Evolutionary conservation across 768 basidiomycete genomes (phyloP).

Genomic region (Mycena galopus): DNA sequence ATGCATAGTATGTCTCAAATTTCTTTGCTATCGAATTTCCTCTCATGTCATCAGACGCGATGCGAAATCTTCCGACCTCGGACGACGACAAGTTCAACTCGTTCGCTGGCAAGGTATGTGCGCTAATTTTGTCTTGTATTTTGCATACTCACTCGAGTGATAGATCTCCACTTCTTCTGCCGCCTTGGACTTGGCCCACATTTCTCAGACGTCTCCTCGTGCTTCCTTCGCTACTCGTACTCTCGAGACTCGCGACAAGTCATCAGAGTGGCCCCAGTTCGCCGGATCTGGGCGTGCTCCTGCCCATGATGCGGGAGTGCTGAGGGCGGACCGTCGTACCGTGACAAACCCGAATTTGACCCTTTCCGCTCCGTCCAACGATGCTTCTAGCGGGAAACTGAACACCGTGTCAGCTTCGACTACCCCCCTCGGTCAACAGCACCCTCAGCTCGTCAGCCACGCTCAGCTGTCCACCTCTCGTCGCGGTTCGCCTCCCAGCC

Average conservation of each 20-base stretch:
- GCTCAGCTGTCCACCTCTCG: constrained; percentile 68
- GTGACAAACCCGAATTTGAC: constrained; percentile 83
- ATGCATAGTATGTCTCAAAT: constrained; percentile 83
- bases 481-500: constrained; percentile 78
- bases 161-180: constrained; percentile 91
- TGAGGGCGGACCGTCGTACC: constrained; percentile 74
- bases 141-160: constrained; percentile 7
- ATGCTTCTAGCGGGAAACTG: constrained; percentile 59
- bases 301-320: constrained; percentile 67
- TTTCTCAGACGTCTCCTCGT: constrained; percentile 84
- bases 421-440: constrained; percentile 75
- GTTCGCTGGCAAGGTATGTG: constrained; percentile 73
- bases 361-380: constrained; percentile 68
- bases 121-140: constrained; percentile 1
- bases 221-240: constrained; percentile 67
- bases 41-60: constrained; percentile 71
- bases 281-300: constrained; percentile 63
- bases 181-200: constrained; percentile 92
- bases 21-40: constrained; percentile 14
- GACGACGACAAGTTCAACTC: constrained; percentile 89
- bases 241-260: constrained; percentile 73
- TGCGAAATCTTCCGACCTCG: constrained; percentile 87
- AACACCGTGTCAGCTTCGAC: constrained; percentile 68
- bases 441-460: constrained; percentile 61
- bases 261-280: constrained; percentile 97